Evolutionary conservation across 202 grass and related monocot species (phyloP).

Genomic region (Cymbopogon flexuosus): DNA sequence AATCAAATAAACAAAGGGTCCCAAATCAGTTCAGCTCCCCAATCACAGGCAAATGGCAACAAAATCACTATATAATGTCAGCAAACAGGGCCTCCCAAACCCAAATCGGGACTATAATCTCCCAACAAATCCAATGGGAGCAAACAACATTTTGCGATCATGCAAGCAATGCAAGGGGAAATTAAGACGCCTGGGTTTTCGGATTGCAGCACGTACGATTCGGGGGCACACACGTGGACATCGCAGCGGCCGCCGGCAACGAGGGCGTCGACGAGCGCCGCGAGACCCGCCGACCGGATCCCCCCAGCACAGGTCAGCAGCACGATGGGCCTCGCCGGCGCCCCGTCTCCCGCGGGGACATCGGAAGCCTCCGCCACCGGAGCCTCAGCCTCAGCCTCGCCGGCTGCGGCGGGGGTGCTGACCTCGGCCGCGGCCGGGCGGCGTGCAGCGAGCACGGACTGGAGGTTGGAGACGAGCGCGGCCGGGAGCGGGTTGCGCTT

Average conservation of each 20-base stretch:
- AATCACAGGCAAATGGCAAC: not conserved
- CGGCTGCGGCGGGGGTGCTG: not conserved
- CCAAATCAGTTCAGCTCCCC: not conserved
- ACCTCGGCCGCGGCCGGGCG: slow-evolving; percentile 26
- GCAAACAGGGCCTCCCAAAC: not conserved
- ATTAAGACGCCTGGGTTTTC: not conserved
- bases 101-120: not conserved
- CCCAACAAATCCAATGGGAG: slow-evolving; percentile 14
- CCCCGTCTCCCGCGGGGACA: not conserved
- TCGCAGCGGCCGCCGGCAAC: slow-evolving; percentile 52
- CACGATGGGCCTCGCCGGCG: slow-evolving; percentile 43
- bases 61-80: not conserved
- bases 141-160: not conserved
- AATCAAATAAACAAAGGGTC: slow-evolving; percentile 31
- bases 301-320: slow-evolving; percentile 57
- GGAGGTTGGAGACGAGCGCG: slow-evolving; percentile 63
- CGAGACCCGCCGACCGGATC: slow-evolving; percentile 53
- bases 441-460: slow-evolving; percentile 52
- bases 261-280: slow-evolving; percentile 55
- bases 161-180: not conserved
- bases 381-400: not conserved
- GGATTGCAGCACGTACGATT: slow-evolving; percentile 47
- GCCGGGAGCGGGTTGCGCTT: slow-evolving; percentile 48
- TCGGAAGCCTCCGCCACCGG: slow-evolving; percentile 16
- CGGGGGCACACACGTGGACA: slow-evolving; percentile 64